Base-by-base conservation (phyloP, 169 alveolate genomes). In the Plasmodium cynomolgi region DNA sequence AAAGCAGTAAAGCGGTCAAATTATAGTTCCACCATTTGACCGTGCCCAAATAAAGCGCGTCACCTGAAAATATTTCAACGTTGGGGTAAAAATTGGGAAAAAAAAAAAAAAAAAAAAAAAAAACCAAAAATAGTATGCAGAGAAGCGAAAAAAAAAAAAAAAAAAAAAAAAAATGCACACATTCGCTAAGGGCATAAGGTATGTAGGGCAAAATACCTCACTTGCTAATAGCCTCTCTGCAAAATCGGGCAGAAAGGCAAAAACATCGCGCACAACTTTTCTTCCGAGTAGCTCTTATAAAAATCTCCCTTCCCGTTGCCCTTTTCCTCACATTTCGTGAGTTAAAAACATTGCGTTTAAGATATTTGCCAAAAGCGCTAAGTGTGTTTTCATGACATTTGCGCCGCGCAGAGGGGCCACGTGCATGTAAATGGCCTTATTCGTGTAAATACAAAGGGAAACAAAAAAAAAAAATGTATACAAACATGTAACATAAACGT, bases 401-500 rank as follows among this genome's bases (percentile, higher is more conserved):
- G 62, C 62, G 23, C 62, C 2, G 62, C 8, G 23, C 8, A 23
- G 26, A 50, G 17, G 23, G 23, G 62, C 3, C 62, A 50, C 62
- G 8, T 50, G 26, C 62, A 50, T 50, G 62, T 50, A 50, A 50
- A 50, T 50, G 62, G 23, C 20, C 23, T 50, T 15, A 50, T 50
- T 15, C 20, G 62, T 50, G 62, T 50, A 50, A 50, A 50, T 50
- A 50, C 62, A 68, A 68, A 68, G 37, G 37, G 37, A 17, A 68
- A 68, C 15, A 68, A 68, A 68, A 68, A 68, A 62, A 62, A 62
- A 62, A 62, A 50, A 50, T 50, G 62, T 50, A 15, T 50, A 50
- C 77, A 68, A 20, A 68, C 37, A 29, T 68, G 77, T 68, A 68
- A 68, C 77, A 68, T 29, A 68, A 68, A 50, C 62, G 77, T 68